These are phyloP conservation scores for Aeminium ludgeri DNA, from an alignment of 495 filamentous ascomycete genomes.

Conservation along the genomic window DNA sequence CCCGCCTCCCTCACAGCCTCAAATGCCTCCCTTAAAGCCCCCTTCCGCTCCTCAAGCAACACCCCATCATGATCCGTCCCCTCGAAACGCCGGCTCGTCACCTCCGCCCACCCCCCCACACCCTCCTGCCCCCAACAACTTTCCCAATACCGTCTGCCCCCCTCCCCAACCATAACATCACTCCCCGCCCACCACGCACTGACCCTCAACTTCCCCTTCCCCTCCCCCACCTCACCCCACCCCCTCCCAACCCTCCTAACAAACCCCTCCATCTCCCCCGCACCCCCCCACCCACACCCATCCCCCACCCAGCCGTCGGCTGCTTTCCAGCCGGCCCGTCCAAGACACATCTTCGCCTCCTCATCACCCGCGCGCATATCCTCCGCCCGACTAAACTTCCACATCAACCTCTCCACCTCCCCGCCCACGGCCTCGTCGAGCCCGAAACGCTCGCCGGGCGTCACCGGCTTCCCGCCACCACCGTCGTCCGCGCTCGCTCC, in stretches of 20 bases:
- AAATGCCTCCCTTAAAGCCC: conserved; percentile 10
- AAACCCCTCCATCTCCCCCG: neutral
- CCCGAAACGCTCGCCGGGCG: conserved; percentile 7
- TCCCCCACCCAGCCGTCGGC: conserved; percentile 4
- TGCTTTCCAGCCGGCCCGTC: too few relatives aligned
- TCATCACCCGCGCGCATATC: conserved; percentile 8
- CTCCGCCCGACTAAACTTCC: conserved; percentile 10
- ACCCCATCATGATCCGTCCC: conserved; percentile 12
- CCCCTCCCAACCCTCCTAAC: neutral
- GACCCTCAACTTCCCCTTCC: conserved; percentile 6
- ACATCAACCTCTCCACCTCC: conserved; percentile 5
- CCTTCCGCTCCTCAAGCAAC: conserved; percentile 10
- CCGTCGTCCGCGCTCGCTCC: too few relatives aligned
- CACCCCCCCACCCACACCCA: too few relatives aligned
- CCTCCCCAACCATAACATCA: conserved; percentile 15
- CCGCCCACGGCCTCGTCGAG: conserved; percentile 6
- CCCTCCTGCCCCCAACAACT: conserved; percentile 9
- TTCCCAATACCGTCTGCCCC: conserved; percentile 10
- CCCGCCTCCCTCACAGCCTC: neutral
- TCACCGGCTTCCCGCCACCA: too few relatives aligned
- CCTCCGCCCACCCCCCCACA: conserved; percentile 7
- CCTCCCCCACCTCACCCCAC: neutral
- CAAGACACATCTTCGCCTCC: conserved; percentile 10
- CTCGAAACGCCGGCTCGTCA: conserved; percentile 1
- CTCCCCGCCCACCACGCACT: conserved; percentile 9